Conservation (phyloP, 108 stramenopile species). For the Chaetoceros tenuissimus region DNA sequence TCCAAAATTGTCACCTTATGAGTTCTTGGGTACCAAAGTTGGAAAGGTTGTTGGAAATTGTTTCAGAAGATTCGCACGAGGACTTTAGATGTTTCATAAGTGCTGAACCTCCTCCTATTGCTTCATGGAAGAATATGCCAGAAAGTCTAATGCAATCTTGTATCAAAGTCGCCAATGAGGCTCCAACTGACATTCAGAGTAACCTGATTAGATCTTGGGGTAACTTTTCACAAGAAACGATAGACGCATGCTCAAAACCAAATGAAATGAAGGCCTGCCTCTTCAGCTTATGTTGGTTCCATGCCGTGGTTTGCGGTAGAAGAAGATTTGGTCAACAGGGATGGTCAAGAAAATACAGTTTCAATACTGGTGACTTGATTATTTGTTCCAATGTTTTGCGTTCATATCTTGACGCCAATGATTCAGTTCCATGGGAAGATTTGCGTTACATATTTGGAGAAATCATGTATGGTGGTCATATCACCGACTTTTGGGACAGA, state of each 20-base stretch:
- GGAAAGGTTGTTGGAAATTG: conserved; percentile 83
- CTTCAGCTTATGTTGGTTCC: conserved; percentile 91
- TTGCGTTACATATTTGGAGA: conserved; percentile 89
- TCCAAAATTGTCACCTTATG: conserved; percentile 91
- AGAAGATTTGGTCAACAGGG: conserved; percentile 90
- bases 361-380: conserved; percentile 82
- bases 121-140: no score
- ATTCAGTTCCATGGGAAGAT: conserved; percentile 90
- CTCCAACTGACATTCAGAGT: conserved; percentile 85
- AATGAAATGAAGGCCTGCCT: conserved; percentile 79
- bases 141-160: conserved; percentile 84
- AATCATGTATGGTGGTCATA: conserved; percentile 94
- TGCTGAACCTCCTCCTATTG: conserved; percentile 67
- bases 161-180: conserved; percentile 92
- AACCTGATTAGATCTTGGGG: conserved; percentile 90
- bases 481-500: conserved; percentile 90
- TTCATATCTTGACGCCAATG: conserved; percentile 88
- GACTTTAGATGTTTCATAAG: conserved; percentile 84
- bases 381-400: conserved; percentile 75
- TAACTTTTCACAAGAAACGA: conserved; percentile 68
- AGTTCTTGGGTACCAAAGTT: conserved; percentile 79
- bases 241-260: conserved; percentile 83
- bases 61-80: conserved; percentile 63
- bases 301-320: conserved; percentile 86
- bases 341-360: conserved; percentile 92